phyloP scores from a whole-genome alignment of 2,329 filamentous ascomycete genomes.

The Aciculosporium take region DNA sequence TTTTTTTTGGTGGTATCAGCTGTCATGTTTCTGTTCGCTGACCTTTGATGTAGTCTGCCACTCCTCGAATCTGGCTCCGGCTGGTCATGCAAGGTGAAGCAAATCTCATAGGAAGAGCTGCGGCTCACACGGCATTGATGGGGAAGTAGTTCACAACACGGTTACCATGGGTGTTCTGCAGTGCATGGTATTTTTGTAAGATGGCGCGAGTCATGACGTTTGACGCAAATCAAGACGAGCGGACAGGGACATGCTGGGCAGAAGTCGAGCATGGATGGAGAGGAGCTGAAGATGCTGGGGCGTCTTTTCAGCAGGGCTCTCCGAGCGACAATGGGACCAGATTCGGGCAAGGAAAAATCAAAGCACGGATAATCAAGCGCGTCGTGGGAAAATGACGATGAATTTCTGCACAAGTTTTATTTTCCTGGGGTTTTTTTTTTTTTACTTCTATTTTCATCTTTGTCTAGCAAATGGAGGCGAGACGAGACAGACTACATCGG shows the following conservation, averaged over 20 bases:
- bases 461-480: background rate
- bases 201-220: no score
- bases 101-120: conserved; percentile 41
- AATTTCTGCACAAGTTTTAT: background rate
- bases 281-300: no score
- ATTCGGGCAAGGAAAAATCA: no score
- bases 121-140: background rate
- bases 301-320: no score
- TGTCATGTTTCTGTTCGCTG: conserved; percentile 5
- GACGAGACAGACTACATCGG: background rate
- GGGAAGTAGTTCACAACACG: background rate
- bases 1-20: background rate
- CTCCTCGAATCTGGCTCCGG: conserved; percentile 69
- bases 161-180: no score
- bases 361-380: no score
- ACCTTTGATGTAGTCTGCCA: conserved; percentile 48
- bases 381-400: background rate
- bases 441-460: background rate
- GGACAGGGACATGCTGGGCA: no score
- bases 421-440: no score
- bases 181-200: background rate
- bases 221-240: no score
- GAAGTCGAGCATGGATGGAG: no score
- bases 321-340: no score
- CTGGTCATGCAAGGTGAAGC: conserved; percentile 76